Evolutionary conservation across 768 basidiomycete genomes (phyloP), one percentile per base, ranked within the genome.

Genomic region (Cyclocybe cylindracea): DNA sequence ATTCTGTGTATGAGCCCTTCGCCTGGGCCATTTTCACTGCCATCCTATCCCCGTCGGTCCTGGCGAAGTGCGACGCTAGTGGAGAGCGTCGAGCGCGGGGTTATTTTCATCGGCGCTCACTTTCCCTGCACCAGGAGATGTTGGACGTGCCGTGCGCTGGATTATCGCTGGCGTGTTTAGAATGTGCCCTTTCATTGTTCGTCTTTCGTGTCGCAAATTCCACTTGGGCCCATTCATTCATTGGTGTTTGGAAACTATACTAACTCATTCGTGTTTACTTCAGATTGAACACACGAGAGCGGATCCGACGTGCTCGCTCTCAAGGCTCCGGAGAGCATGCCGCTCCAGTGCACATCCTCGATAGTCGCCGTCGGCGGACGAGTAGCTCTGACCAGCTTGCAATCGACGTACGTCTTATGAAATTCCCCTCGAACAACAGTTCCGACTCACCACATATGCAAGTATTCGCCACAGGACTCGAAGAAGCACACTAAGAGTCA

Each of bases 241-340:
- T n/a, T n/a, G n/a, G n/a, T n/a, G n/a, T n/a, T n/a, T n/a, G n/a
- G n/a, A n/a, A n/a, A n/a, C n/a, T n/a, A n/a, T n/a, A n/a, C n/a
- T n/a, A n/a, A n/a, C n/a, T n/a, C n/a, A n/a, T n/a, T n/a, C n/a
- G n/a, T n/a, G n/a, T n/a, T n/a, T n/a, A n/a, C n/a, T n/a, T 10
- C 33, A 63, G 61, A 1, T 35, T 61, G 10, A 63, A 61, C 39
- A 61, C 57, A 18, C 56, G 62, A 11, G 51, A 51, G 16, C 54
- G 40, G 6, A 55, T 64, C 39, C 56, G 60, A 14, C 60, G 54
- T 9, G 55, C 46, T 10, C 56, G 56, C 18, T 46, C 52, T 1
- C 34, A 39, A 11, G 24, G 48, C 19, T 59, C 57, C 16, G 50
- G 56, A n/a, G 55, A 54, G 10, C 46, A 44, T 35, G 48, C 37